phyloP scores from a whole-genome alignment of 148 eudicot species.

The Silene conica region DNA sequence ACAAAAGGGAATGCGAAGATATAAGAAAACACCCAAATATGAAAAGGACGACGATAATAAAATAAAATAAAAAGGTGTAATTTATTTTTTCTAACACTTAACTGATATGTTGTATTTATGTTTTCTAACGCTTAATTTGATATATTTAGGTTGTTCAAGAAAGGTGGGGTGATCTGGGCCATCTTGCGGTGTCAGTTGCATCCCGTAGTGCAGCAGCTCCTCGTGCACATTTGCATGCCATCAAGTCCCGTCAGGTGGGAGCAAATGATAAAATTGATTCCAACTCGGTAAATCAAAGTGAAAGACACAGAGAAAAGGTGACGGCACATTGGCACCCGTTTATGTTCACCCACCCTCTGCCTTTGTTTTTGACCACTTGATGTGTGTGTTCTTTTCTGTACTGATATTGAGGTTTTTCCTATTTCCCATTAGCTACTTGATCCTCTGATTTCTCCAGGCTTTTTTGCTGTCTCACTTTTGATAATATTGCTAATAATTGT shows the following conservation, averaged over 20 bases:
- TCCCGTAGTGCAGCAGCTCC: slow-evolving; percentile 80
- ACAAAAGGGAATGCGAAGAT: no score
- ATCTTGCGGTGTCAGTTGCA: slow-evolving; percentile 78
- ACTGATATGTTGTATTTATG: background rate
- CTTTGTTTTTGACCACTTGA: background rate
- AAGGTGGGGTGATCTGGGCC: slow-evolving; percentile 90
- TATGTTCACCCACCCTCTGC: background rate
- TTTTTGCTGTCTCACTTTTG: no score
- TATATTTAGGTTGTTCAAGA: slow-evolving; percentile 74
- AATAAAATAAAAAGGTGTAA: background rate
- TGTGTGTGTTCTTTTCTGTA: background rate
- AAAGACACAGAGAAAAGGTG: slow-evolving; percentile 48
- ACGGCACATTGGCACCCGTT: background rate
- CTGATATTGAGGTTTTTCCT: background rate
- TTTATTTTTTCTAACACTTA: background rate
- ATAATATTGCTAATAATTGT: background rate
- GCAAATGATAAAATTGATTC: slow-evolving; percentile 38
- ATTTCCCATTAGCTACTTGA: background rate
- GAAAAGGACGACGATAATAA: no score
- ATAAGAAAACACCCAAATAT: no score
- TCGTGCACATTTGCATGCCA: slow-evolving; percentile 85
- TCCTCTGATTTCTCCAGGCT: background rate
- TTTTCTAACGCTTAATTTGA: background rate
- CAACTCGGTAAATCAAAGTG: slow-evolving; percentile 28
- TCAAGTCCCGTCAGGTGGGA: slow-evolving; percentile 54